Conservation (phyloP, 805 yeast genomes). For the Saccharomycopsis sp. region DNA sequence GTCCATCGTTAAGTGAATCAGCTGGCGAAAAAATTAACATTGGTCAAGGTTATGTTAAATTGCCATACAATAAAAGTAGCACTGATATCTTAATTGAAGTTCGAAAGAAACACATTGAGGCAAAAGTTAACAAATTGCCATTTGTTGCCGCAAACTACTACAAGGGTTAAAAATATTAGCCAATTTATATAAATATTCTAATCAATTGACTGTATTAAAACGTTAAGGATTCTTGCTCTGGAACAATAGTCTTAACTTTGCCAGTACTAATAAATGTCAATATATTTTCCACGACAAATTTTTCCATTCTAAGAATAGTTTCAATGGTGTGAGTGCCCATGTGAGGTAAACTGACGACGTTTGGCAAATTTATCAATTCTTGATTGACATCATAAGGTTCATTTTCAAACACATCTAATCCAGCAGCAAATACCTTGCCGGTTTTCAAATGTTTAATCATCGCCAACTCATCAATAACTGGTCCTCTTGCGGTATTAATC, state of each 20-base stretch:
- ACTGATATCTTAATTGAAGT: conserved; percentile 66
- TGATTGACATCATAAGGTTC: conserved; percentile 61
- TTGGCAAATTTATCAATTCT: conserved; percentile 55
- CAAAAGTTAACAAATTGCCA: conserved; percentile 74
- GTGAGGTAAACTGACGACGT: conserved; percentile 77
- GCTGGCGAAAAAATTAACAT: conserved; percentile 47
- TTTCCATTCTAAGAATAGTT: conserved; percentile 76
- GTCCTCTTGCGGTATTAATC: conserved; percentile 80
- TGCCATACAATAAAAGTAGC: conserved; percentile 66
- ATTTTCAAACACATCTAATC: conserved; percentile 67
- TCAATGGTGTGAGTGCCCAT: conserved; percentile 80
- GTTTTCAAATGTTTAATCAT: conserved; percentile 47
- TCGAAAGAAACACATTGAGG: conserved; percentile 77
- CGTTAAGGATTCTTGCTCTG: conserved; percentile 49
- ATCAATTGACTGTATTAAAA: conserved; percentile 23
- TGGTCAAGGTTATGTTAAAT: conserved; percentile 83
- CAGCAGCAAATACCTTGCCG: conserved; percentile 63
- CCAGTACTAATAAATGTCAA: conserved; percentile 53
- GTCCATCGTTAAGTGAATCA: conserved; percentile 60
- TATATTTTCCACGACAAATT: conserved; percentile 65
- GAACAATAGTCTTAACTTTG: conserved; percentile 68
- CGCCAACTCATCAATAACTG: conserved; percentile 63
- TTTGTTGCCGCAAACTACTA: conserved; percentile 72
- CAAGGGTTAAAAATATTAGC: conserved; percentile 28
- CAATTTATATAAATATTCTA: neutral